phyloP scores from a whole-genome alignment of 306 rosid genomes.

The Castanea crenata region DNA sequence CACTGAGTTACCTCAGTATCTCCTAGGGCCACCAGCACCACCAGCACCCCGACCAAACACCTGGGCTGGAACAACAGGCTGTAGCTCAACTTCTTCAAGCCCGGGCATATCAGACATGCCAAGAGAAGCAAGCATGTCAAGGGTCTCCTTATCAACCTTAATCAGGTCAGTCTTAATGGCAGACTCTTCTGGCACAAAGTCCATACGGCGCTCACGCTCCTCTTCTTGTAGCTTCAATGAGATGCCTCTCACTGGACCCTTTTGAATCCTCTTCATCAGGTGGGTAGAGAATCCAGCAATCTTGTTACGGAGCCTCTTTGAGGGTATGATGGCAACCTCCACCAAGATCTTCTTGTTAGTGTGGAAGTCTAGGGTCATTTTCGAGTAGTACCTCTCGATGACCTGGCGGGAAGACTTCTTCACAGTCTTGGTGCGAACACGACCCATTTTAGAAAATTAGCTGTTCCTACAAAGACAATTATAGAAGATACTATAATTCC shows the following conservation, averaged over 20 bases:
- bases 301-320: conserved; percentile 43
- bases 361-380: conserved; percentile 45
- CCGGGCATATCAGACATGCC: conserved; percentile 36
- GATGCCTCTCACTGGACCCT: conserved; percentile 42
- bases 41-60: conserved; percentile 33
- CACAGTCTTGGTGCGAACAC: conserved; percentile 43
- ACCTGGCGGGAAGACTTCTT: conserved; percentile 43
- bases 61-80: conserved; percentile 18
- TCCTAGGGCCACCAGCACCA: conserved; percentile 29
- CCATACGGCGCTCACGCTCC: conserved; percentile 39
- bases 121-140: conserved; percentile 35
- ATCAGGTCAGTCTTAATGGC: conserved; percentile 28
- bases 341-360: conserved; percentile 42
- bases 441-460: conserved; percentile 29
- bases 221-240: conserved; percentile 38
- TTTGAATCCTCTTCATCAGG: conserved; percentile 42
- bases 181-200: conserved; percentile 42
- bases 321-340: conserved; percentile 43
- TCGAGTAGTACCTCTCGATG: conserved; percentile 38
- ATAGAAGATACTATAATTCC: background rate
- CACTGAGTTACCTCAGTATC: conserved; percentile 21
- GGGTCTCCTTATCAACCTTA: conserved; percentile 35
- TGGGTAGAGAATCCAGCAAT: conserved; percentile 45
- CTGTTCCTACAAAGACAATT: background rate
- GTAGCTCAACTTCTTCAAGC: conserved; percentile 29